These are phyloP conservation scores for Fusarium sp. DNA, from an alignment of 2,329 filamentous ascomycete species.

Conservation along the genomic window DNA sequence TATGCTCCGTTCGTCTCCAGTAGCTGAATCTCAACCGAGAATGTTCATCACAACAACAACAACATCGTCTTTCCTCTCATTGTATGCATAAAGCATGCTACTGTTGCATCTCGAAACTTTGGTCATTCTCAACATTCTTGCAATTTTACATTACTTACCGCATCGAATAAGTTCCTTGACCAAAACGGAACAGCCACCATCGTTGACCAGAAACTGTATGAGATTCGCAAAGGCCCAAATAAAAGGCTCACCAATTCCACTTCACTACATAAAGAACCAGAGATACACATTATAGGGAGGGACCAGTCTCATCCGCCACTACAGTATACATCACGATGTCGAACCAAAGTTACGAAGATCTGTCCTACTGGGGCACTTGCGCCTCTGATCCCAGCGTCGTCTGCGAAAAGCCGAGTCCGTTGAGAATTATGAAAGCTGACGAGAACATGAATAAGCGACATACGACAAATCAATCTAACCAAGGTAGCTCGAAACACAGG, in stretches of 20 bases:
- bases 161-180: neutral
- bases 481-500: slow-evolving; percentile 35
- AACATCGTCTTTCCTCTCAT: neutral
- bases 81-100: slow-evolving; percentile 5
- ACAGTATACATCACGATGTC: slow-evolving; percentile 47
- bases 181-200: neutral
- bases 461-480: slow-evolving; percentile 39
- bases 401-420: slow-evolving; percentile 54
- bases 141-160: neutral
- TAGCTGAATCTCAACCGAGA: neutral
- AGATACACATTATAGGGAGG: neutral
- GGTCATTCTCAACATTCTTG: neutral
- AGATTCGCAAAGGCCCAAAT: neutral
- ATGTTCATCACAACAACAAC: neutral
- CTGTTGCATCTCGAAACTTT: neutral
- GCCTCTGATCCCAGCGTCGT: slow-evolving; percentile 35
- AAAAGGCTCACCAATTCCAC: neutral
- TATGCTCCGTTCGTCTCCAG: neutral
- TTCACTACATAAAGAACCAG: neutral
- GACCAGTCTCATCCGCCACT: neutral
- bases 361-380: slow-evolving; percentile 47
- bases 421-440: slow-evolving; percentile 60
- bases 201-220: neutral
- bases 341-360: slow-evolving; percentile 42
- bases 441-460: slow-evolving; percentile 16